These are phyloP conservation scores for Leccinum griseonigrum DNA, from an alignment of 1,284 basidiomycete genomes.

Conservation along the genomic window DNA sequence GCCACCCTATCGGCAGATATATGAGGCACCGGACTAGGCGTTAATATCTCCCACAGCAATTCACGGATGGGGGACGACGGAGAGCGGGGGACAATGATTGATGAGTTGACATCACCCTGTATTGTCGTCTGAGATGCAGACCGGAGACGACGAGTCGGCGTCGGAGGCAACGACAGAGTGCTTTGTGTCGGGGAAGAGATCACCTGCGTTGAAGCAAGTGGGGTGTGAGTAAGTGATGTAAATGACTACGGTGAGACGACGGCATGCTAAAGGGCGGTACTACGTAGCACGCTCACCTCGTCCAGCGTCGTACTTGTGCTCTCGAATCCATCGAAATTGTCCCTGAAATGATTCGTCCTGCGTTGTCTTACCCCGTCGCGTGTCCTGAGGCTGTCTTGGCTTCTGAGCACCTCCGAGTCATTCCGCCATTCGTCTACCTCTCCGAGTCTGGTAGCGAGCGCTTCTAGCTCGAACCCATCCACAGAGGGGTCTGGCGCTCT, in stretches of 20 bases:
- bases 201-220: conserved; percentile 48
- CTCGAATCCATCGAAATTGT: conserved; percentile 22
- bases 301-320: conserved; percentile 35
- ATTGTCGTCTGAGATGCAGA: conserved; percentile 23
- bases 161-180: conserved; percentile 26
- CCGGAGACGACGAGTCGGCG: conserved; percentile 13
- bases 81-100: neutral
- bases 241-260: conserved; percentile 36
- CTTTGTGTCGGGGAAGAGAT: conserved; percentile 39
- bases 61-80: neutral
- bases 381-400: conserved; percentile 19
- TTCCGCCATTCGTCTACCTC: conserved; percentile 57
- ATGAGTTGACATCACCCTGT: neutral
- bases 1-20: neutral
- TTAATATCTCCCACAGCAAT: neutral
- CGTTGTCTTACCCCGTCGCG: conserved; percentile 13
- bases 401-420: conserved; percentile 37
- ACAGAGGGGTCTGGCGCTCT: conserved; percentile 6
- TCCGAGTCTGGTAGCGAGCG: conserved; percentile 42
- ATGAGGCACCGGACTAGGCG: neutral
- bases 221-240: conserved; percentile 40
- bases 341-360: conserved; percentile 4
- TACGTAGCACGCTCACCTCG: conserved; percentile 38
- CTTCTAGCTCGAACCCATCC: conserved; percentile 46
- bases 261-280: neutral